phyloP scores from a whole-genome alignment of 2,329 filamentous ascomycete genomes.

The Venturia carpophila region DNA sequence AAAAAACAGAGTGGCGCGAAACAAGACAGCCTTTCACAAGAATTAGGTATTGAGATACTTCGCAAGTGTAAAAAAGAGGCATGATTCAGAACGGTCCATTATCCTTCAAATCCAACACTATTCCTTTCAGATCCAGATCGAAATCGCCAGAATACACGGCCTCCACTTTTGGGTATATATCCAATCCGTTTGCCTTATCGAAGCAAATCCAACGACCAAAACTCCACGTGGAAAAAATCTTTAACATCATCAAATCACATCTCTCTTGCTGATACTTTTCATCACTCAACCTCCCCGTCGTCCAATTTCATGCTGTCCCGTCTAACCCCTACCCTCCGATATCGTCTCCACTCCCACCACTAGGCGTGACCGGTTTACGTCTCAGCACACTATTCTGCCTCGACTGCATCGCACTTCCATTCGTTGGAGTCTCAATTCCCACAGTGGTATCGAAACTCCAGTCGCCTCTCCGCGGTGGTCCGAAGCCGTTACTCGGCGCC shows the following conservation, averaged over 20 bases:
- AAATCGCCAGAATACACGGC: not conserved
- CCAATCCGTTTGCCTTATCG: not conserved
- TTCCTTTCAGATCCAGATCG: not conserved
- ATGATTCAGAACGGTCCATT: too few relatives aligned
- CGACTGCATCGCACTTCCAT: not conserved
- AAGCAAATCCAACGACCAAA: not conserved
- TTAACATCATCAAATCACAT: too few relatives aligned
- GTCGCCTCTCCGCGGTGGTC: constrained; percentile 6
- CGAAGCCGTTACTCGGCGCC: constrained; percentile 13
- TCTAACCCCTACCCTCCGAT: not conserved
- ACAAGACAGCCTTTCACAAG: too few relatives aligned
- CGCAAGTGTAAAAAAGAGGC: too few relatives aligned
- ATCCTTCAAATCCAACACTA: not conserved
- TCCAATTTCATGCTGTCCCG: not conserved
- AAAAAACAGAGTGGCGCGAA: too few relatives aligned
- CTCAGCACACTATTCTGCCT: constrained; percentile 4
- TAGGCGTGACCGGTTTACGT: constrained; percentile 4
- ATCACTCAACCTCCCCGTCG: not conserved
- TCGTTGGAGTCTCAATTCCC: not conserved
- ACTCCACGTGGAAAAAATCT: too few relatives aligned
- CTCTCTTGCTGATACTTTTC: too few relatives aligned
- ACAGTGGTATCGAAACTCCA: constrained; percentile 16
- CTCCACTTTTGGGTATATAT: not conserved
- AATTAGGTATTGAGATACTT: too few relatives aligned
- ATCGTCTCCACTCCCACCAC: not conserved